Conservation (phyloP, 1,284 basidiomycete genomes). For the Naganishia sp. region DNA sequence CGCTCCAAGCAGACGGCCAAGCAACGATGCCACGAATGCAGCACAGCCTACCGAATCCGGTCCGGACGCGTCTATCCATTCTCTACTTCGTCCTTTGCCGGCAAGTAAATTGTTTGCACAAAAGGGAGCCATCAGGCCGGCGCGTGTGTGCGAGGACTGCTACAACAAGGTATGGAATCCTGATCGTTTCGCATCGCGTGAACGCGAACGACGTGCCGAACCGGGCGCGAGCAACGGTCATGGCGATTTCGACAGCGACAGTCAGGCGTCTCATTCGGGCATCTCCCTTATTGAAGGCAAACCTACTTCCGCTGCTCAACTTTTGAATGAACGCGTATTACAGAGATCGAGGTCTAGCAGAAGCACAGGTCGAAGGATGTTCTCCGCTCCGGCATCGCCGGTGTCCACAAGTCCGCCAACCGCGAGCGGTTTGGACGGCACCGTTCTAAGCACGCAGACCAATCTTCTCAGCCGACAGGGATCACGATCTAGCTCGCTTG, state of each 20-base stretch:
- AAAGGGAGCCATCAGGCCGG: slow-evolving; percentile 15
- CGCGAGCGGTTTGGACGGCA: slow-evolving; percentile 3
- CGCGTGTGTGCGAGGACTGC: slow-evolving; percentile 28
- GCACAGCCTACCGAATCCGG: background rate
- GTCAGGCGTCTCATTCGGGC: slow-evolving; percentile 18
- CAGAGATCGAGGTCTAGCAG: slow-evolving; percentile 7
- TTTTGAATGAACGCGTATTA: slow-evolving; percentile 18
- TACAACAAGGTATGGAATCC: slow-evolving; percentile 27
- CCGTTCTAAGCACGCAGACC: slow-evolving; percentile 1
- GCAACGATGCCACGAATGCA: slow-evolving; percentile 1
- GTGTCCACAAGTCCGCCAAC: slow-evolving; percentile 26
- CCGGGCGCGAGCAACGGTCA: background rate
- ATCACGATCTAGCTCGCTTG: slow-evolving; percentile 21
- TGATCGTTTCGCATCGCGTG: slow-evolving; percentile 5
- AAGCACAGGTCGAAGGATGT: slow-evolving; percentile 13
- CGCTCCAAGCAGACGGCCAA: slow-evolving; percentile 3
- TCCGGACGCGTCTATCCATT: background rate
- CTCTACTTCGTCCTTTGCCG: slow-evolving; percentile 6
- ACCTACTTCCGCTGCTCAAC: slow-evolving; percentile 6
- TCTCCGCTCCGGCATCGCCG: slow-evolving; percentile 29
- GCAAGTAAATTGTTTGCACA: background rate
- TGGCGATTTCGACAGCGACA: slow-evolving; percentile 22
- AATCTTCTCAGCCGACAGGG: slow-evolving; percentile 1
- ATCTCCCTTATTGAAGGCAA: slow-evolving; percentile 15
- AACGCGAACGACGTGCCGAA: slow-evolving; percentile 18